Base-by-base conservation (phyloP, 1,284 basidiomycete genomes). In the Ceratobasidium sp. region DNA sequence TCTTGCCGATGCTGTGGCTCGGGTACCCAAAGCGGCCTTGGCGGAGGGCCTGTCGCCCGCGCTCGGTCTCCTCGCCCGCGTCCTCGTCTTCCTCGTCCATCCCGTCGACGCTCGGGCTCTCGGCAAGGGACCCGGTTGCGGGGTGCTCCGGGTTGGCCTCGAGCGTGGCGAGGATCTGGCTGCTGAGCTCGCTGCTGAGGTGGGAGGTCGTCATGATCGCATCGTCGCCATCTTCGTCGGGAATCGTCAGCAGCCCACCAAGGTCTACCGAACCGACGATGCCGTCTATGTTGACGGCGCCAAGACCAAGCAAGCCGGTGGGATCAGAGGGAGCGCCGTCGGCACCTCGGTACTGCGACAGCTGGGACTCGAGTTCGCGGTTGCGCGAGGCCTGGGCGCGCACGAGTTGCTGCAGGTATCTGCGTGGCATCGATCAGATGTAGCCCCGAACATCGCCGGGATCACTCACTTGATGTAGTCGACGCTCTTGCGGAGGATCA, bases 401-500 rank as follows among this genome's bases (percentile, higher is more conserved):
- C 13, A 95, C 92, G 73, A 94, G 88, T 78, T 94, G 92, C 79
- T 95, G 93, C 4, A 95, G 86, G 81, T 94, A 94, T 75, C 89
- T 89, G 79, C 1, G 54, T 41, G 27, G 13, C 24, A 31, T 58
- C 19, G 43, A 56, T 41, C 22, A 43, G 16, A 31, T 56, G 37
- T 29, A 34, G 22, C 1, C 2, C n/a, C 29, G 27, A 49, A n/a
- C 48, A n/a, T 6, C 48, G 19, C 4, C 56, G n/a, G 56, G 14
- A 24, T 2, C 31, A 81, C 85, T 46, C 76, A 89, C 84, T 91
- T 84, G 74, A 95, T 95, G 79, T 95, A 95, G 79, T 95, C 93
- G 39, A 95, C 94, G 74, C 90, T 92, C 87, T 95, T 95, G 78
- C 91, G 83, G 49, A 95, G 82, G 68, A 95, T 94, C 88, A 95